Base-by-base conservation (phyloP, 2,329 filamentous ascomycete species). In the Moelleriella libera region DNA sequence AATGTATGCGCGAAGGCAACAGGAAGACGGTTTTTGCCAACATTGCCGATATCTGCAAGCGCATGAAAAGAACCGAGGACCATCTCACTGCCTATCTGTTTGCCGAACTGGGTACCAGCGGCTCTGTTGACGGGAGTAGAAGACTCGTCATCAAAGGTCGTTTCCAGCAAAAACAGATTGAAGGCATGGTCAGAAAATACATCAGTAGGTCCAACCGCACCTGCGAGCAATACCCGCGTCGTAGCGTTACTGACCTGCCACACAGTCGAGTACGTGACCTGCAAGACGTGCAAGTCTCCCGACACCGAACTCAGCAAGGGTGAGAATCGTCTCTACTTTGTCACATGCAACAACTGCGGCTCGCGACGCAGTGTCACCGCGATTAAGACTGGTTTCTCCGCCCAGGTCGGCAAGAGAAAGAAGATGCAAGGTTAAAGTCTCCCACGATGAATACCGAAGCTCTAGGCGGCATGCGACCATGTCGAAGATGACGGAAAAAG, bases 321-420 rank as follows among this genome's bases (percentile, higher is more conserved):
- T 69, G 92, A 98, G 72, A 98, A 97, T 76, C 85, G 92, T 73
- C 76, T 98, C 54, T 96, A 94, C 75, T 98, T 97, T 75, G 88
- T 98, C 63, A 96, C 89, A 51, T 96, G 90, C 81, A 95, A 69
- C 64, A 84, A 82, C 50, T 88, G 84, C 60, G 82, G 83, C 53
- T 85, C 81, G 46, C 76, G 90, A 69, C 84, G 89, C 65, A 88
- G 82, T 62, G 90, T 97, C 65, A 88, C 88, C 51, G 89, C 92
- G 57, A 98, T 98, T 84, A 98, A 98, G 83, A 95, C 88, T 52
- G 92, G 92, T 88, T 98, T 98, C 88, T 94, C 89, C 62, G 92
- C 92, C 68, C 92, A 97, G 72, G 86, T 98, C 68, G 92, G 92
- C 67, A 96, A 96, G 85, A 85, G 92, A 78, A 92, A 82, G 77